These are phyloP conservation scores for Epichloe coenophiala DNA, from an alignment of 2,329 filamentous ascomycete genomes.

Conservation along the genomic window DNA sequence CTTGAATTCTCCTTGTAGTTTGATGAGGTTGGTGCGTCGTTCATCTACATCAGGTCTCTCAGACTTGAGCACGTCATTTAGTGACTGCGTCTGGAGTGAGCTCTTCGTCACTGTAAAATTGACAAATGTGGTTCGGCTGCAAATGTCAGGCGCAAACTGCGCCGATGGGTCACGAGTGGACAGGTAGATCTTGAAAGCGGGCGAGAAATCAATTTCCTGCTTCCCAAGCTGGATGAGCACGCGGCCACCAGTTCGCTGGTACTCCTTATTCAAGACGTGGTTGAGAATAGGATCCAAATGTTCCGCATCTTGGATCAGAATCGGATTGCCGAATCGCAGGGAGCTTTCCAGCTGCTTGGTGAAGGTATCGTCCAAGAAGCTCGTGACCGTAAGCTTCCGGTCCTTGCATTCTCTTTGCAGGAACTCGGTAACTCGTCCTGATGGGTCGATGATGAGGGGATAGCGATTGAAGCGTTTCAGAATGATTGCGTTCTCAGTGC, in stretches of 20 bases:
- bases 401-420: slow-evolving; percentile 90
- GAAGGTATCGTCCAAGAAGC: slow-evolving; percentile 95
- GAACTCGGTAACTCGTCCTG: slow-evolving; percentile 88
- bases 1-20: slow-evolving; percentile 97
- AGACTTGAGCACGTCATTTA: slow-evolving; percentile 94
- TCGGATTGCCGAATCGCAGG: slow-evolving; percentile 92
- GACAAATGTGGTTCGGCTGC: slow-evolving; percentile 96
- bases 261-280: slow-evolving; percentile 98
- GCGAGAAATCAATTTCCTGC: slow-evolving; percentile 98
- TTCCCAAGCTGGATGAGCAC: slow-evolving; percentile 96
- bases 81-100: slow-evolving; percentile 92
- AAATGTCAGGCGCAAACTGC: slow-evolving; percentile 89
- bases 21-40: slow-evolving; percentile 91
- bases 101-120: slow-evolving; percentile 99
- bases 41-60: slow-evolving; percentile 96
- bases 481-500: slow-evolving; percentile 96
- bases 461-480: slow-evolving; percentile 97
- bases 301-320: slow-evolving; percentile 96
- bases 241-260: slow-evolving; percentile 95
- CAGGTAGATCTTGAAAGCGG: slow-evolving; percentile 86
- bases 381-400: slow-evolving; percentile 85
- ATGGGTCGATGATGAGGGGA: slow-evolving; percentile 95
- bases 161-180: slow-evolving; percentile 94
- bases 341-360: slow-evolving; percentile 97
- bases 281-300: slow-evolving; percentile 95